Evolutionary conservation across 2,329 filamentous ascomycete species (phyloP), one percentile per base, ranked within the genome.

Genomic region (Colletotrichum simmondsii): DNA sequence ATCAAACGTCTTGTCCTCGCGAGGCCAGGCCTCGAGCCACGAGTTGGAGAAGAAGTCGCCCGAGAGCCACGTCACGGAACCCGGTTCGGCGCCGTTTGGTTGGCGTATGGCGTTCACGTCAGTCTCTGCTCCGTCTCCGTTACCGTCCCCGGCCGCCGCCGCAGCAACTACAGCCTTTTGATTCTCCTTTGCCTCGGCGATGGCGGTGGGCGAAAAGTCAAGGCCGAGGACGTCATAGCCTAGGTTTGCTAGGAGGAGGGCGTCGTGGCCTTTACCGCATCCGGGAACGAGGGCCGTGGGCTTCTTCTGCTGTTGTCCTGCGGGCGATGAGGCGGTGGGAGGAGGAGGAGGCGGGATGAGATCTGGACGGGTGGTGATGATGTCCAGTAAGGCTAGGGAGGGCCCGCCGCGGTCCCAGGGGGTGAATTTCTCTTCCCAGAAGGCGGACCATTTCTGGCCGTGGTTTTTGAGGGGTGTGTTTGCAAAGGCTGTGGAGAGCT

Each of bases 221-320:
- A 97, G 83, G 0, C 94, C 95, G 77, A 90, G 92, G 1, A 91
- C 91, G 81, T 97, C 92, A 80, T 94, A 97, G 1, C 95, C 95
- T 78, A 92, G 90, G 11, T 90, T 90, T 62, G 91, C 89, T 57
- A 97, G 87, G 49, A 97, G 85, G 11, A 94, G 86, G 2, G 95
- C 93, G 83, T 97, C 95, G 78, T 97, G 93, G 5, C 95, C 95
- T 59, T 90, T 89, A 0, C 95, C 95, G 81, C 95, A 97, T 5
- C 94, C 95, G 0, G 95, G 93, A 0, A 97, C 92, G 10, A 97
- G 85, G 1, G 92, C 94, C 69, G 66, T 73, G 4, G 66, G 71
- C 54, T 35, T 72, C 3, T 6, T 10, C 14, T 16, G 52, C 10
- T 24, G 11, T 12, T n/a, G 53, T 19, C 35, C 35, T 22, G 54